Conservation (phyloP, 352 stramenopile species). For the Phytophthora constricta region DNA sequence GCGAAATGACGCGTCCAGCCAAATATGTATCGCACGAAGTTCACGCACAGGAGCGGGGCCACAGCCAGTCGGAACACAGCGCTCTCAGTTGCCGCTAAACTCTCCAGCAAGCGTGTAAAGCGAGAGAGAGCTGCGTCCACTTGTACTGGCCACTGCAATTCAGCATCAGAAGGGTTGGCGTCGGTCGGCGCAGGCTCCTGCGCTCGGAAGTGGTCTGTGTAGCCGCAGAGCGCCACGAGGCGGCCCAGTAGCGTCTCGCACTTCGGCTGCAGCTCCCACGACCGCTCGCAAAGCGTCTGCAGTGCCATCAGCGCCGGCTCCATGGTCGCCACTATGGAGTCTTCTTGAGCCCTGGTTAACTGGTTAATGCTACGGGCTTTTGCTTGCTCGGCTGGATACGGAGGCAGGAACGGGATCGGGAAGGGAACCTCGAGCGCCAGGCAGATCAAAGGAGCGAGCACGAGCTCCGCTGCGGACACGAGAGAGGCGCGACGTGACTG, state of each 20-base stretch:
- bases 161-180: conserved; percentile 13
- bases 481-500: conserved; percentile 8
- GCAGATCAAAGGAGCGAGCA: conserved; percentile 27
- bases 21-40: conserved; percentile 45
- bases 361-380: no score
- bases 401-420: background rate
- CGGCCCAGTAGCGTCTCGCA: conserved; percentile 41
- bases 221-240: conserved; percentile 42
- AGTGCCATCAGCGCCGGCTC: conserved; percentile 35
- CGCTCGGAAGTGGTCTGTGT: conserved; percentile 37
- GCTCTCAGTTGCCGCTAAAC: conserved; percentile 31
- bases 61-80: conserved; percentile 47
- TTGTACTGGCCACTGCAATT: conserved; percentile 30
- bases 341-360: conserved; percentile 11
- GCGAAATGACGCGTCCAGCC: conserved; percentile 46
- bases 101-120: conserved; percentile 41
- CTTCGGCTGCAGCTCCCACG: conserved; percentile 43
- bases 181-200: conserved; percentile 22
- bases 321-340: conserved; percentile 24
- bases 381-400: no score
- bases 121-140: conserved; percentile 36
- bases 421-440: conserved; percentile 22
- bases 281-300: conserved; percentile 32
- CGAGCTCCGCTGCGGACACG: conserved; percentile 2
- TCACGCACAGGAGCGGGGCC: conserved; percentile 38